Percentiles rank a stretch among this genome's conserved stretches.
phyloP scores from a whole-genome alignment of 768 basidiomycete genomes.

The Lyophyllum atratum region DNA sequence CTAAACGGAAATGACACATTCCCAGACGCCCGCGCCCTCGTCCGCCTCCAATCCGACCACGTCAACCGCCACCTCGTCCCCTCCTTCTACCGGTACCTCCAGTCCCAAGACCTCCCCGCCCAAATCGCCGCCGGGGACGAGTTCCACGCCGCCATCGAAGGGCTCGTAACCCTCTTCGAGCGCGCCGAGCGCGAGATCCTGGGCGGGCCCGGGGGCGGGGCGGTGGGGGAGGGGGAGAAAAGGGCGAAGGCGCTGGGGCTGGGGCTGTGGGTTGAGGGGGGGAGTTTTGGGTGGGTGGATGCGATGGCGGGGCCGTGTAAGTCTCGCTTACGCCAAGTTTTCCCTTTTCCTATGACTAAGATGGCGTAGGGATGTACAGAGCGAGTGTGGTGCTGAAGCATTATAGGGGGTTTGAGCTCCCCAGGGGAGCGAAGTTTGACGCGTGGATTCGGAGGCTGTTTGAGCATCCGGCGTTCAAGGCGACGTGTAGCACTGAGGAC shows the following conservation, averaged over 20 bases:
- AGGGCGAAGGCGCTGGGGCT: conserved; percentile 39
- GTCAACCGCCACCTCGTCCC: conserved; percentile 66
- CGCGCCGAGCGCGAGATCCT: conserved; percentile 52
- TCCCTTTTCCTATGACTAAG: no score
- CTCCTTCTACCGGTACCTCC: conserved; percentile 73
- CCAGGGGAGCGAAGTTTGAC: conserved; percentile 46
- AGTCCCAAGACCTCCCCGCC: conserved; percentile 58
- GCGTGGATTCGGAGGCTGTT: conserved; percentile 58
- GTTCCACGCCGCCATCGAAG: conserved; percentile 51
- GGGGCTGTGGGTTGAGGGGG: conserved; percentile 63
- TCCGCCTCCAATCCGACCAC: conserved; percentile 69
- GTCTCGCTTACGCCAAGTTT: conserved; percentile 27
- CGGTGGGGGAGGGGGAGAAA: conserved; percentile 40
- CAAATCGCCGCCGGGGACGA: conserved; percentile 57
- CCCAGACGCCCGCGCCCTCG: conserved; percentile 65
- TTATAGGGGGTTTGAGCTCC: conserved; percentile 67
- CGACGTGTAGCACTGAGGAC: conserved; percentile 68
- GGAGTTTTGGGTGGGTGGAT: conserved; percentile 62
- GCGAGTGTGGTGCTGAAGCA: conserved; percentile 63
- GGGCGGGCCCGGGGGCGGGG: conserved; percentile 33
- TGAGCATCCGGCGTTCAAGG: conserved; percentile 61
- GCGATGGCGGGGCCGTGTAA: conserved; percentile 73
- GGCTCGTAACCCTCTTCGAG: conserved; percentile 56
- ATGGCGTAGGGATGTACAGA: no score
- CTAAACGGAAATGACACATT: neutral